Conservation (phyloP, 1,284 basidiomycete genomes). For the Wallemia hederae region DNA sequence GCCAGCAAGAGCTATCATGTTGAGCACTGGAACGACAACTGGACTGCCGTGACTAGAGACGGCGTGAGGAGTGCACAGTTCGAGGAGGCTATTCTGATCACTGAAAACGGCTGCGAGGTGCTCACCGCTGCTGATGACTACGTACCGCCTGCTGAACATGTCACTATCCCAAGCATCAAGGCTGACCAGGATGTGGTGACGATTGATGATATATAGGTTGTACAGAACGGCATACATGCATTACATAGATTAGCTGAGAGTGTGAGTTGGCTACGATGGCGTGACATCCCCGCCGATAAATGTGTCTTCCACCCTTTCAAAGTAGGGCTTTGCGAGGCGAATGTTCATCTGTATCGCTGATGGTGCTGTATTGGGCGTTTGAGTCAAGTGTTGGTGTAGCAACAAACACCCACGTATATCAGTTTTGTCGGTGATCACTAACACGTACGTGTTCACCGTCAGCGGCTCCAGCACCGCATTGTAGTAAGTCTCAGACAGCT, state of each 20-base stretch:
- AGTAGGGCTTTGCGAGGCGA: conserved; percentile 44
- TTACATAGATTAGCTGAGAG: neutral
- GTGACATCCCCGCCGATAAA: neutral
- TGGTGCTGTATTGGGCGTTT: conserved; percentile 28
- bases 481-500: conserved; percentile 42
- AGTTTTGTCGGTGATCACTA: conserved; percentile 63
- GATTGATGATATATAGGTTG: neutral
- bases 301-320: conserved; percentile 35
- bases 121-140: conserved; percentile 29
- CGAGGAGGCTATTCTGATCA: conserved; percentile 80
- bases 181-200: neutral
- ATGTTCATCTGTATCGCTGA: conserved; percentile 59
- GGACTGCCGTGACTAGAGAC: conserved; percentile 76
- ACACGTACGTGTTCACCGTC: conserved; percentile 76
- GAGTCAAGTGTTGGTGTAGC: neutral
- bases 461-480: conserved; percentile 81
- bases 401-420: conserved; percentile 33
- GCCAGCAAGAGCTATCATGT: conserved; percentile 26
- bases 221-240: neutral
- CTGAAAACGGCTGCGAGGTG: conserved; percentile 66
- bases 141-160: neutral
- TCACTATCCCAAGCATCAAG: neutral
- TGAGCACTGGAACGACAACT: conserved; percentile 62
- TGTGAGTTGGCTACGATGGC: neutral
- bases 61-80: conserved; percentile 77